Evolutionary conservation across 257 asterid genomes (phyloP).

Genomic region (Coffea canephora): DNA sequence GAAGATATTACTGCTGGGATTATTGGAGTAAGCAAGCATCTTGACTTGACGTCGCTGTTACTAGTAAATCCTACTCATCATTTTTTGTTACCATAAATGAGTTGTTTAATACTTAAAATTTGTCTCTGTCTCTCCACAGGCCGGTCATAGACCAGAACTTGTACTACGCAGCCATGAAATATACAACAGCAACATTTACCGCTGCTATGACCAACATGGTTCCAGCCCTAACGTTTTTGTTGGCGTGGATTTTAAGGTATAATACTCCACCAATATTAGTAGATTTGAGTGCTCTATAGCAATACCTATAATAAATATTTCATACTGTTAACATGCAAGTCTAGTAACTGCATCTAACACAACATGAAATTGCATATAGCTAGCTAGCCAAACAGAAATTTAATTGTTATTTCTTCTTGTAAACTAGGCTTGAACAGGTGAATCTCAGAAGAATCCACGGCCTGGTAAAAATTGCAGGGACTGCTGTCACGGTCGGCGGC

Average conservation of each 20-base stretch:
- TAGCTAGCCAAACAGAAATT: too few relatives aligned
- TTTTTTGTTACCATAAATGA: neutral
- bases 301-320: neutral
- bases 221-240: slow-evolving; percentile 66
- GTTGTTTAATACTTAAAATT: neutral
- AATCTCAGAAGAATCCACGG: slow-evolving; percentile 41
- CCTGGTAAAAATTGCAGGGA: slow-evolving; percentile 61
- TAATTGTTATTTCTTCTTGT: neutral
- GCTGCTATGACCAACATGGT: slow-evolving; percentile 60
- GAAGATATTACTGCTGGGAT: slow-evolving; percentile 56
- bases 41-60: neutral
- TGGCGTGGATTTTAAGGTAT: slow-evolving; percentile 75
- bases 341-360: neutral
- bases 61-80: neutral
- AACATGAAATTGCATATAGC: too few relatives aligned
- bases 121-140: slow-evolving; percentile 24
- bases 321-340: neutral
- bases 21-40: slow-evolving; percentile 51
- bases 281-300: neutral
- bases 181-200: slow-evolving; percentile 64
- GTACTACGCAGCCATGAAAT: slow-evolving; percentile 59
- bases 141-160: slow-evolving; percentile 72
- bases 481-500: slow-evolving; percentile 63
- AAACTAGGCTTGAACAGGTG: slow-evolving; percentile 60
- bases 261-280: neutral